Evolutionary conservation across 2,329 filamentous ascomycete species (phyloP).

Genomic region (Beauveria brongniartii): DNA sequence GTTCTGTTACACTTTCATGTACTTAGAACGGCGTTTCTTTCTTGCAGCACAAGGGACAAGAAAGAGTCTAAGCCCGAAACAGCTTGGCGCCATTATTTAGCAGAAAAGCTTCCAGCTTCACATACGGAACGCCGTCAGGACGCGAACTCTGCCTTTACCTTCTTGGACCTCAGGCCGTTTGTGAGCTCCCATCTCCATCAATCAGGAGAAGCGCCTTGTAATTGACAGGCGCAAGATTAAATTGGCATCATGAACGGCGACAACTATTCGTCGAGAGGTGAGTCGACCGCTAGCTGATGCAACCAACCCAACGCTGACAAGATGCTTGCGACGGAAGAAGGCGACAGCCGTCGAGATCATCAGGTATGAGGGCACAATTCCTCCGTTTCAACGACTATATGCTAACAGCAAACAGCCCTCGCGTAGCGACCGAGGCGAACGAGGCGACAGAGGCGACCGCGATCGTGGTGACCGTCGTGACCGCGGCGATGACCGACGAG

Average conservation of each 20-base stretch:
- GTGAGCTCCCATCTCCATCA: conserved; percentile 15
- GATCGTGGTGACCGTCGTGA: conserved; percentile 24
- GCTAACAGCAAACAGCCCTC: conserved; percentile 21
- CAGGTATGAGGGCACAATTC: conserved; percentile 32
- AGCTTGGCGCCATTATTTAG: background rate
- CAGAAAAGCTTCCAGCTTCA: conserved; percentile 15
- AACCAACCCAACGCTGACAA: conserved; percentile 19
- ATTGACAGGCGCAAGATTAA: conserved; percentile 8
- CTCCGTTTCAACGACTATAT: background rate
- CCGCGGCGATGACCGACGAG: conserved; percentile 25
- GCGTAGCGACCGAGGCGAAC: conserved; percentile 20
- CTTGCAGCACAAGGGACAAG: background rate
- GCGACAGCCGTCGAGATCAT: conserved; percentile 49
- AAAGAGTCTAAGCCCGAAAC: conserved; percentile 2
- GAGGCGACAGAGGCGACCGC: conserved; percentile 25
- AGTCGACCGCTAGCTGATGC: conserved; percentile 19
- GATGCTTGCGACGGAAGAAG: conserved; percentile 26
- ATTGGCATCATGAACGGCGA: conserved; percentile 69
- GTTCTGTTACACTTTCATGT: background rate
- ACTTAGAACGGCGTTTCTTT: background rate
- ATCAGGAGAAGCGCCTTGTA: conserved; percentile 12
- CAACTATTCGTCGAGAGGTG: conserved; percentile 72
- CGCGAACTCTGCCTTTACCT: conserved; percentile 10
- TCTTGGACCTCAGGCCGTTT: background rate
- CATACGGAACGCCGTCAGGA: background rate